Evolutionary conservation across 176 grass and related monocot genomes (phyloP), one percentile per base, ranked within the genome.

Genomic region (Luzula sylvatica): DNA sequence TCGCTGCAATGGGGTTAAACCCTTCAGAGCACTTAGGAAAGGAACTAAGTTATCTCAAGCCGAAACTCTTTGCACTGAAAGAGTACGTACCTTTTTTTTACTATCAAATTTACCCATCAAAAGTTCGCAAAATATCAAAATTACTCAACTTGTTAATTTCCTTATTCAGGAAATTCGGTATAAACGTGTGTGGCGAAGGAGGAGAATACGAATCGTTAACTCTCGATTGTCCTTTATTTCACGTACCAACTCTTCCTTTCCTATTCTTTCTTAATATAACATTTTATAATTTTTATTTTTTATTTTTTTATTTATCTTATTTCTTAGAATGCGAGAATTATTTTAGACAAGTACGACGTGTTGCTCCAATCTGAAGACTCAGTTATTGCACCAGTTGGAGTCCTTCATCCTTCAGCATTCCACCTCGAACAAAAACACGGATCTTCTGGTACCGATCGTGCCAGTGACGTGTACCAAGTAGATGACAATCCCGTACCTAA

Each of bases 161-260:
- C 61, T 65, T 65, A 52, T 27, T 70, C 15, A 96, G 84, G 78
- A 74, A 63, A 82, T 96, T 70, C 85, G 90, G 84, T 67, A 96
- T 96, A 82, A 87, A 96, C 76, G 84, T 96, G 32, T 89, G 84
- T 52, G 81, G 90, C 48, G 84, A 96, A 88, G 90, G 84, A 71
- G 84, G 90, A 78, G 90, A 96, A 75, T 96, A 96, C 50, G 90
- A 96, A 82, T 88, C 90, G 42, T 53, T 96, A 65, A 96, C 90
- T 61, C 90, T 96, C 70, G 84, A 96, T 54, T 96, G 90, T 82
- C 90, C 90, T 73, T 67, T 95, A 11, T 95, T 95, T 72, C 53
- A 42, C 72, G 90, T 95, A 82, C 88, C 80, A 86, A 58, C 40
- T 50, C 11, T 35, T 28, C 4, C 2, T 41, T 61, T 41, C 7